Conservation (phyloP, 2,329 filamentous ascomycete species). For the Neonectria ditissima region DNA sequence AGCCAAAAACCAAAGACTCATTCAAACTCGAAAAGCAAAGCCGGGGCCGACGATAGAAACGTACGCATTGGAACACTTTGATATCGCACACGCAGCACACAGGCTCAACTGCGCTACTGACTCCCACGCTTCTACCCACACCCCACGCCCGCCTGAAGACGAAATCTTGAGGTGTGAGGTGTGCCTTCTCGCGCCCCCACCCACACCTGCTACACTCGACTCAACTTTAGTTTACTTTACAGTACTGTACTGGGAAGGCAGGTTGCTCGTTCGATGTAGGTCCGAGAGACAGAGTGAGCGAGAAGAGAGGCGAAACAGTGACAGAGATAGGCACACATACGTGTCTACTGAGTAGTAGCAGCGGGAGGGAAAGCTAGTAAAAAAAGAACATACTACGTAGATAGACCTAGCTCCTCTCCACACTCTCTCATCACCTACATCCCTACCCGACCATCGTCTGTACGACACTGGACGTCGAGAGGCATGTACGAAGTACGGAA, state of each 20-base stretch:
- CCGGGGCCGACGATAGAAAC: neutral
- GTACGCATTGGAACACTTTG: constrained; percentile 11
- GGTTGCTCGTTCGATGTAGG: neutral
- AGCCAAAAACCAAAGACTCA: neutral
- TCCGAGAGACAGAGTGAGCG: neutral
- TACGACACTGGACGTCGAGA: neutral
- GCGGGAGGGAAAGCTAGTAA: no score
- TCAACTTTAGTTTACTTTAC: neutral
- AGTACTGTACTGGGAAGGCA: constrained; percentile 16
- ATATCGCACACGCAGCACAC: constrained; percentile 22
- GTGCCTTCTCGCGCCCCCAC: constrained; percentile 13
- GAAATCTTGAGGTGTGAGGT: neutral
- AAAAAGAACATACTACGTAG: neutral
- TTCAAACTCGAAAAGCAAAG: neutral
- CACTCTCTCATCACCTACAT: neutral
- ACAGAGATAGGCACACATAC: neutral
- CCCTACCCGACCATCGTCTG: neutral
- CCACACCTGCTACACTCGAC: constrained; percentile 10
- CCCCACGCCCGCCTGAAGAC: constrained; percentile 11
- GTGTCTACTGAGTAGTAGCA: no score
- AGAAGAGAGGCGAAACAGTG: neutral
- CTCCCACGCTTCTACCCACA: constrained; percentile 14
- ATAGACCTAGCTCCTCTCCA: neutral
- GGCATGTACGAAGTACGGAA: neutral
- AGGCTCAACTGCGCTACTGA: constrained; percentile 1